These are phyloP conservation scores for Poa pratensis DNA, from an alignment of 176 grass and related monocot species.

Conservation along the genomic window DNA sequence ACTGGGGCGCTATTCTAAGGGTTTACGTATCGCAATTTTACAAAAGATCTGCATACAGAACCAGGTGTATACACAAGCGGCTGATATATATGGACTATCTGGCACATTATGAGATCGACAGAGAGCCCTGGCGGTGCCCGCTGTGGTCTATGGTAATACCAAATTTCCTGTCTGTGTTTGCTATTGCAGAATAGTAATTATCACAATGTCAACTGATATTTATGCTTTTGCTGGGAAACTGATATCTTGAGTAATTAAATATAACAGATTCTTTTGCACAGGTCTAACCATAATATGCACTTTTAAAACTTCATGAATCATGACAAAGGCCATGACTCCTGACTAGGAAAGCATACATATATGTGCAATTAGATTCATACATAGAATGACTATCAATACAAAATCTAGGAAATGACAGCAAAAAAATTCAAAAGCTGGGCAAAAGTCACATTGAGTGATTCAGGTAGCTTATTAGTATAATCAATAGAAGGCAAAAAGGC, in stretches of 20 bases:
- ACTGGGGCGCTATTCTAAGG: neutral
- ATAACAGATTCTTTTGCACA: slow-evolving; percentile 11
- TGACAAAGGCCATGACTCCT: neutral
- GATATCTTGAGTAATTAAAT: neutral
- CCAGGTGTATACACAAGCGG: neutral
- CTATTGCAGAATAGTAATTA: too few species aligned
- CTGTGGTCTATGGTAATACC: neutral
- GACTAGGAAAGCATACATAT: neutral
- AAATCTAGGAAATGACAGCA: neutral
- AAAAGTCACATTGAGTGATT: neutral
- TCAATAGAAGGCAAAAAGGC: too few species aligned
- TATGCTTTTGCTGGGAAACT: neutral
- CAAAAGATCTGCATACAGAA: neutral
- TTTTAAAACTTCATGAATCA: neutral
- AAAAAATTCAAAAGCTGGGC: neutral
- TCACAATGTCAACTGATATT: neutral
- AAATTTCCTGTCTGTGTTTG: too few species aligned
- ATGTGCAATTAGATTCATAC: neutral
- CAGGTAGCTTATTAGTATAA: neutral
- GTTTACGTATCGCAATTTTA: neutral
- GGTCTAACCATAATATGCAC: neutral
- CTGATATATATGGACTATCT: neutral
- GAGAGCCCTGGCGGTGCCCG: neutral
- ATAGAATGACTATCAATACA: slow-evolving; percentile 1
- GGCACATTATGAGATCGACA: neutral